Evolutionary conservation across 2,329 filamentous ascomycete species (phyloP).

Genomic region (Fusarium pseudonygamai): DNA sequence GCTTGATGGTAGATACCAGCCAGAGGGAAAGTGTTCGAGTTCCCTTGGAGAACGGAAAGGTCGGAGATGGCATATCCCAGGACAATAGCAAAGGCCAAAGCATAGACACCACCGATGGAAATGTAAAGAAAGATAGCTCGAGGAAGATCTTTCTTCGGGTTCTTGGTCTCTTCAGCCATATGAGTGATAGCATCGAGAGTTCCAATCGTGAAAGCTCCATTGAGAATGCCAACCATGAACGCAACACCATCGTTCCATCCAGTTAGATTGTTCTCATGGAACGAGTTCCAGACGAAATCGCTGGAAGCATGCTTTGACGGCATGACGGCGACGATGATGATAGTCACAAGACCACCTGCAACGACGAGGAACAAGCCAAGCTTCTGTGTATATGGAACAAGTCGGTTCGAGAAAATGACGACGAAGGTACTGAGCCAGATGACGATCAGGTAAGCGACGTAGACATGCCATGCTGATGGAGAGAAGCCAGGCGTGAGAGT

Average conservation of each 20-base stretch:
- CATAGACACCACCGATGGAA: slow-evolving; percentile 35
- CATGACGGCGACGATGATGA: slow-evolving; percentile 36
- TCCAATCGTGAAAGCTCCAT: slow-evolving; percentile 41
- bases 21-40: slow-evolving; percentile 36
- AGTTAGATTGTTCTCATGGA: slow-evolving; percentile 38
- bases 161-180: slow-evolving; percentile 39
- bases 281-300: slow-evolving; percentile 37
- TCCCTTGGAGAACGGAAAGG: slow-evolving; percentile 32
- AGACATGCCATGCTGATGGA: slow-evolving; percentile 37
- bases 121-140: slow-evolving; percentile 41
- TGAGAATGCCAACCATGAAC: slow-evolving; percentile 39
- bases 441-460: slow-evolving; percentile 36
- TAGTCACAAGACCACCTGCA: slow-evolving; percentile 36
- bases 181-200: slow-evolving; percentile 40
- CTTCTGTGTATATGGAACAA: slow-evolving; percentile 40
- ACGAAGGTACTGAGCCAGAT: slow-evolving; percentile 33
- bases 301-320: slow-evolving; percentile 32
- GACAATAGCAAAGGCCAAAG: slow-evolving; percentile 33
- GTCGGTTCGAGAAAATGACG: slow-evolving; percentile 38
- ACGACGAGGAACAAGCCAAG: slow-evolving; percentile 37
- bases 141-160: slow-evolving; percentile 27
- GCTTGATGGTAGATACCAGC: slow-evolving; percentile 41
- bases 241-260: slow-evolving; percentile 41
- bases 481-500: slow-evolving; percentile 26
- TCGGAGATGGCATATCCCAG: slow-evolving; percentile 41